phyloP scores from a whole-genome alignment of 2,329 filamentous ascomycete species.

The Colletotrichum sp. region DNA sequence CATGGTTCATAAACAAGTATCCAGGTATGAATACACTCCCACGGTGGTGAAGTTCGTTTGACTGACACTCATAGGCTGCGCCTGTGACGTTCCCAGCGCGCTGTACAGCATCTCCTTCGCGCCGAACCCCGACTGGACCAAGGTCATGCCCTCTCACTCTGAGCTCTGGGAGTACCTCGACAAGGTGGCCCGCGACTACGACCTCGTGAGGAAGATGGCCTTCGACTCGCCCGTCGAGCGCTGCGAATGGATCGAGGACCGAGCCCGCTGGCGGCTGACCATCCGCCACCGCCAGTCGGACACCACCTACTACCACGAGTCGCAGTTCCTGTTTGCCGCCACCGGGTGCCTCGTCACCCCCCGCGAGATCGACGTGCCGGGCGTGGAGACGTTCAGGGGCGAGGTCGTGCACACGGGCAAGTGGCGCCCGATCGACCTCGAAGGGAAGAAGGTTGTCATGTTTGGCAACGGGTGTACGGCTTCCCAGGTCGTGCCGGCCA shows the following conservation, averaged over 20 bases:
- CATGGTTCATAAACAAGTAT: constrained; percentile 65
- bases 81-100: constrained; percentile 63
- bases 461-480: constrained; percentile 61
- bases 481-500: constrained; percentile 55
- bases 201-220: constrained; percentile 40
- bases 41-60: neutral
- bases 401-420: constrained; percentile 58
- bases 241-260: constrained; percentile 43
- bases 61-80: constrained; percentile 31
- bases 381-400: constrained; percentile 56
- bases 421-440: constrained; percentile 56
- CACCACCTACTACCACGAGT: constrained; percentile 36
- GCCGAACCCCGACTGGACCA: constrained; percentile 65
- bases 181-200: constrained; percentile 51
- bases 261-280: constrained; percentile 37
- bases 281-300: constrained; percentile 29
- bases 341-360: constrained; percentile 38
- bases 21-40: constrained; percentile 42
- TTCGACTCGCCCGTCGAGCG: constrained; percentile 39
- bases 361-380: constrained; percentile 47
- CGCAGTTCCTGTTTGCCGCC: constrained; percentile 42
- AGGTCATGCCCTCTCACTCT: constrained; percentile 57
- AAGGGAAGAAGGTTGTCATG: constrained; percentile 52
- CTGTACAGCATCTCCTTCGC: constrained; percentile 68
- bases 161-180: constrained; percentile 66